phyloP scores from a whole-genome alignment of 192 early-diverging fungal genomes.

The Gryganskiella cystojenkinii region DNA sequence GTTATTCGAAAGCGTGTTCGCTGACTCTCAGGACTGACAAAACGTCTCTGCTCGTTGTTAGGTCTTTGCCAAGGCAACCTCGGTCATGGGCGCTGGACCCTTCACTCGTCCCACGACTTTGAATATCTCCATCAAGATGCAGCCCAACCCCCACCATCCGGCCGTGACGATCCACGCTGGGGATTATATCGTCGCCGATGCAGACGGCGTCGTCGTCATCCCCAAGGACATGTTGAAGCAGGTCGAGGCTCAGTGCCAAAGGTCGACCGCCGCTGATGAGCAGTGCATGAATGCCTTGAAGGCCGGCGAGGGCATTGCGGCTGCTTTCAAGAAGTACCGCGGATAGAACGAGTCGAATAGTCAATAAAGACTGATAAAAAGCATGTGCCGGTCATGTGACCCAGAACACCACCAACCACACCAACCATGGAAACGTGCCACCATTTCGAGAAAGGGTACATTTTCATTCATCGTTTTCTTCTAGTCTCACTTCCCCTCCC shows the following conservation, averaged over 20 bases:
- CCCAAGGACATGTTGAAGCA: conserved; percentile 53
- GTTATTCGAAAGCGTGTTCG: not conserved
- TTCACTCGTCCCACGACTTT: conserved; percentile 59
- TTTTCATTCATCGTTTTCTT: too few species aligned
- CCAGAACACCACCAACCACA: too few species aligned
- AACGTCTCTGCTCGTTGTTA: conserved; percentile 11
- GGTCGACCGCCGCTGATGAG: conserved; percentile 58
- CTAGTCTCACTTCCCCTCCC: too few species aligned
- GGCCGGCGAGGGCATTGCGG: conserved; percentile 56
- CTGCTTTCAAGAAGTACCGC: conserved; percentile 61
- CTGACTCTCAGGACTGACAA: too few species aligned
- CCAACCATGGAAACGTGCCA: too few species aligned
- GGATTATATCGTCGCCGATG: conserved; percentile 66
- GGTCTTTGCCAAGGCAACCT: conserved; percentile 65
- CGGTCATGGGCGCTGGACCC: conserved; percentile 58
- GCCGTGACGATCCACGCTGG: conserved; percentile 60
- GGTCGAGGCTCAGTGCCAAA: conserved; percentile 59
- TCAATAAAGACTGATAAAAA: too few species aligned
- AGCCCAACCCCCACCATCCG: conserved; percentile 48
- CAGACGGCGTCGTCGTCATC: conserved; percentile 67
- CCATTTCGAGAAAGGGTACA: too few species aligned
- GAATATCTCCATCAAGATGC: conserved; percentile 58
- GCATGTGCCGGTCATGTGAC: too few species aligned
- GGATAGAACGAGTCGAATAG: conserved; percentile 42
- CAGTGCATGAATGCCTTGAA: conserved; percentile 62